Evolutionary conservation across 2,329 filamentous ascomycete species (phyloP).

Genomic region (Penicillium psychrosexuale): DNA sequence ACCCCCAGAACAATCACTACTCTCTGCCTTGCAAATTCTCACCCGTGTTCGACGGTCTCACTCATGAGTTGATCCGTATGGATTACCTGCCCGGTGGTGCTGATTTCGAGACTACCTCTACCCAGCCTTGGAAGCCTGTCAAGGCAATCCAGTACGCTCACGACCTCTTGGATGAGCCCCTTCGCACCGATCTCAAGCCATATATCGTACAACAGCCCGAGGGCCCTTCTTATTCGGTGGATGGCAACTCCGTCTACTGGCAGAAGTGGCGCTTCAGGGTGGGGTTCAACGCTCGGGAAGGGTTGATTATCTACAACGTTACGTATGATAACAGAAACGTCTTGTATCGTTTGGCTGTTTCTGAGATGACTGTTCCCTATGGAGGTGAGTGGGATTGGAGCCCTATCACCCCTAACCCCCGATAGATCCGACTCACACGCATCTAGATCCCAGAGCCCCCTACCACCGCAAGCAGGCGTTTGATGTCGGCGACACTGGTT

Average conservation of each 20-base stretch:
- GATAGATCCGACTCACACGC: constrained; percentile 36
- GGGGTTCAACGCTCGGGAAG: constrained; percentile 62
- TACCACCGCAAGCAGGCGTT: constrained; percentile 70
- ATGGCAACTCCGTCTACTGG: constrained; percentile 59
- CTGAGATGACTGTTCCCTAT: constrained; percentile 61
- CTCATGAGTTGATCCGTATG: constrained; percentile 64
- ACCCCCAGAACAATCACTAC: constrained; percentile 39
- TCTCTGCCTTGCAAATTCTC: constrained; percentile 38
- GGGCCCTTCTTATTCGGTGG: constrained; percentile 60
- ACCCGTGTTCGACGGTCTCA: constrained; percentile 55
- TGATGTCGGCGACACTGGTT: constrained; percentile 65
- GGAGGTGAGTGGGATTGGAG: constrained; percentile 30
- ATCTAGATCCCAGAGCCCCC: constrained; percentile 63
- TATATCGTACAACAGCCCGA: constrained; percentile 63
- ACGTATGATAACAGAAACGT: constrained; percentile 61
- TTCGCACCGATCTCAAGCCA: constrained; percentile 62
- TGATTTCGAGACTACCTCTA: constrained; percentile 56
- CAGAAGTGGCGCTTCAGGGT: constrained; percentile 64
- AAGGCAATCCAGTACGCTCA: constrained; percentile 54
- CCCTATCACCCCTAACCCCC: background rate
- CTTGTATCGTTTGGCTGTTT: constrained; percentile 65
- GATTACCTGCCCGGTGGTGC: constrained; percentile 66
- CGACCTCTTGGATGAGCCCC: constrained; percentile 61
- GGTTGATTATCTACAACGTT: constrained; percentile 66
- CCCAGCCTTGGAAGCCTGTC: constrained; percentile 56